A percentile compares a stretch with the other conserved stretches of the same genome.
Evolutionary conservation across 2,329 filamentous ascomycete genomes (phyloP).

Genomic region (Pseudofabraea citricarpa): DNA sequence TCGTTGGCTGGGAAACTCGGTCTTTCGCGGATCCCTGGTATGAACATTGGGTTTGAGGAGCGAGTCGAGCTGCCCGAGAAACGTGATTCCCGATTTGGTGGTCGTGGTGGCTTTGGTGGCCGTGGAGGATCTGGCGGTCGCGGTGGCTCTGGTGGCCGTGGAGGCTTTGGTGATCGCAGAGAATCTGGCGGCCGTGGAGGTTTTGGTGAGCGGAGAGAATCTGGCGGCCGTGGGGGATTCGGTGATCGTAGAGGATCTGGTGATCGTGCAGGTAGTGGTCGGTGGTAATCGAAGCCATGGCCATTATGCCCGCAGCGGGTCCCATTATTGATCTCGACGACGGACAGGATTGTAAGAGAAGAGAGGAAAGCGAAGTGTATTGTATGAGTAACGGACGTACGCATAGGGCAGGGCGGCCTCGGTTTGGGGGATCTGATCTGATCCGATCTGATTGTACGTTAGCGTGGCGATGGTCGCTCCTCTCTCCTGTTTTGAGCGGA

Average conservation of each 20-base stretch:
- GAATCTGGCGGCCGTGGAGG: background rate
- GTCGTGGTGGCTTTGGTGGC: conserved; percentile 4
- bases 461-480: no score
- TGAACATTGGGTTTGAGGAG: conserved; percentile 12
- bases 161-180: background rate
- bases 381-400: no score
- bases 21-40: conserved; percentile 12
- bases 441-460: no score
- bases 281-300: no score
- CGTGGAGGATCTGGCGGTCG: conserved; percentile 2
- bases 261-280: no score
- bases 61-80: background rate
- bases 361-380: no score
- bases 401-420: no score
- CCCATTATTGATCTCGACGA: no score
- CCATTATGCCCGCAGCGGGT: no score
- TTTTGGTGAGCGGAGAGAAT: background rate
- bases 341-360: no score
- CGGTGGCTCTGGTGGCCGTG: background rate
- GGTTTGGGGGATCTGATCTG: no score
- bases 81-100: background rate
- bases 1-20: conserved; percentile 19
- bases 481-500: no score
- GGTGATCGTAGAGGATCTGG: conserved; percentile 8
- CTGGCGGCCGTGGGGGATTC: background rate